Evolutionary conservation across 2,329 filamentous ascomycete genomes (phyloP), one percentile per base, ranked within the genome.

Genomic region (Venturiaceae sp.): DNA sequence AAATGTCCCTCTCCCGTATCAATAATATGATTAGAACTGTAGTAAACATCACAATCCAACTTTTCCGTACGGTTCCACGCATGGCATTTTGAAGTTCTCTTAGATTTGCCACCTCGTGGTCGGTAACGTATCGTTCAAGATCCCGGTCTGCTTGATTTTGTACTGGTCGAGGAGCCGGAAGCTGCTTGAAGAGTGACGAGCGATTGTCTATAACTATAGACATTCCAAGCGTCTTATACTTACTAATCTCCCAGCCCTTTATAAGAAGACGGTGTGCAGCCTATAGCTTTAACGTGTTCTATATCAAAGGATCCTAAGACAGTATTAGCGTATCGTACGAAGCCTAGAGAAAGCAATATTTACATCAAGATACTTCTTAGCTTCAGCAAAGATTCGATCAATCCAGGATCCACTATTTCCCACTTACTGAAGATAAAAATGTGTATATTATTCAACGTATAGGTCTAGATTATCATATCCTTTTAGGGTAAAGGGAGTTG

Each of bases 11-110:
- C 16, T 55, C 53, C 34, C 53, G 53, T 4, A 55, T 37, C 21
- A 55, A 37, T 55, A 55, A 37, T 23, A 55, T 5, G n/a, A 55
- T 55, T 5, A 55, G 53, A 37, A 55, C 30, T 55, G 21, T 23
- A 55, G 53, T 55, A 23, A 55, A 55, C 14, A 55, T 37, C 21
- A 55, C 34, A 32, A 55, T 14, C 53, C 21, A 37, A 14, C 30
- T 37, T 55, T 55, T 55, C 30, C 19, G 19, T 55, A 55, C n/a
- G 32, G 30, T 55, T 5, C 53, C 21, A 37, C 53, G 53, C 34
- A 55, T 55, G 21, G 53, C 53, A 23, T 55, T 55, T 55, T 55
- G 53, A 55, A 55, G 30, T 55, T 55, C 53, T 55, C 26, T 55
- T 23, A 55, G 30, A 55, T 6, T 14, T 55, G 32, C 5, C 13